Conservation (phyloP, 2,329 filamentous ascomycete species). For the Didymella glomerata region DNA sequence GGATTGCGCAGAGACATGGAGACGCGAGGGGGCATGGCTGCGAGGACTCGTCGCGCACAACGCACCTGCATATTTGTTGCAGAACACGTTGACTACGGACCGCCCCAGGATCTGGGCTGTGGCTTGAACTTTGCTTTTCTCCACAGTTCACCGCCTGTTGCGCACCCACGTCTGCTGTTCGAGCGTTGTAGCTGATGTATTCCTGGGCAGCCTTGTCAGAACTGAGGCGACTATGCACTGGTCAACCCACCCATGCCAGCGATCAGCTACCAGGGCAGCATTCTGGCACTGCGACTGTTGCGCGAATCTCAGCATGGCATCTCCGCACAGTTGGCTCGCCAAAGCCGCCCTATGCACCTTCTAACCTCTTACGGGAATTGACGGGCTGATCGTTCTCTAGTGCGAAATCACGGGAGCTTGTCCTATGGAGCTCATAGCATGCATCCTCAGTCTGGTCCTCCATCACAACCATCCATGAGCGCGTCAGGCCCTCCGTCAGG, state of each 20-base stretch:
- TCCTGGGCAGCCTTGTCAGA: background rate
- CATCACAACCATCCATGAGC: slow-evolving; percentile 48
- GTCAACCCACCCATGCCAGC: slow-evolving; percentile 6
- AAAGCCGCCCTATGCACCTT: slow-evolving; percentile 24
- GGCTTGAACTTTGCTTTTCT: slow-evolving; percentile 25
- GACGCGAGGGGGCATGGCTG: slow-evolving; percentile 8
- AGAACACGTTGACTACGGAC: slow-evolving; percentile 26
- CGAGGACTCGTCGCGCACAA: slow-evolving; percentile 29
- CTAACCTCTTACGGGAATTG: slow-evolving; percentile 17
- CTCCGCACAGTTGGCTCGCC: slow-evolving; percentile 40
- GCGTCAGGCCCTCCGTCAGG: slow-evolving; percentile 41
- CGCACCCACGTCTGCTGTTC: slow-evolving; percentile 8
- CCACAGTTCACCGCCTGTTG: slow-evolving; percentile 30
- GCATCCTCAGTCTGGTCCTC: slow-evolving; percentile 42
- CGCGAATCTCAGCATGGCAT: slow-evolving; percentile 29
- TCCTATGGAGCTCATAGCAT: slow-evolving; percentile 39
- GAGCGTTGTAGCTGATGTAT: background rate
- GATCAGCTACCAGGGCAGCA: background rate
- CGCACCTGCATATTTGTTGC: slow-evolving; percentile 21
- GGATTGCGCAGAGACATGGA: slow-evolving; percentile 6
- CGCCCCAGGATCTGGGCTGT: slow-evolving; percentile 23
- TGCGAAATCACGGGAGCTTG: slow-evolving; percentile 40
- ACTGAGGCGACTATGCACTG: background rate
- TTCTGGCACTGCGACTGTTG: slow-evolving; percentile 25
- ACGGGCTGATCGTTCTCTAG: slow-evolving; percentile 42